Evolutionary conservation across 768 basidiomycete species (phyloP).

Genomic region (Strobilomyces confusus): DNA sequence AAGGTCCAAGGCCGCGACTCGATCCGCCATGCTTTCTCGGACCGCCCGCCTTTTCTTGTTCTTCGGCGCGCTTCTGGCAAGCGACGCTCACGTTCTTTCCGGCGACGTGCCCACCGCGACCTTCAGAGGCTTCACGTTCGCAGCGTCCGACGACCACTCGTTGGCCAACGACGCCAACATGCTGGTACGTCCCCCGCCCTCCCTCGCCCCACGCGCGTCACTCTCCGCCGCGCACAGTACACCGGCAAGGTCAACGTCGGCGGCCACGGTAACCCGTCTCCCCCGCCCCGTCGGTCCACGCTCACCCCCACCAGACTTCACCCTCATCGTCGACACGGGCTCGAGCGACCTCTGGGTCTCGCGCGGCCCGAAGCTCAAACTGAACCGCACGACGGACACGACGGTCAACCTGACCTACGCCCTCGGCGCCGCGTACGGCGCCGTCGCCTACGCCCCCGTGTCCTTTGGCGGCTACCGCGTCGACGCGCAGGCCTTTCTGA

Average conservation of each 20-base stretch:
- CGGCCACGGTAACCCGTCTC: slow-evolving; percentile 21
- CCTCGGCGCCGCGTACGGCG: slow-evolving; percentile 36
- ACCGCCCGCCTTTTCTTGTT: slow-evolving; percentile 4
- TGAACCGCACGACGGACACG: slow-evolving; percentile 30
- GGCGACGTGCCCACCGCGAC: background rate
- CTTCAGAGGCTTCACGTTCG: slow-evolving; percentile 21
- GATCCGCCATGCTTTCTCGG: slow-evolving; percentile 12
- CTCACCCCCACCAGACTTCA: slow-evolving; percentile 22
- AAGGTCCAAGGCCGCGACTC: background rate
- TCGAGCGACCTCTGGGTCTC: slow-evolving; percentile 31
- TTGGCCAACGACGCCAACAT: slow-evolving; percentile 24
- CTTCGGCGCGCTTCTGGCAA: slow-evolving; percentile 31
- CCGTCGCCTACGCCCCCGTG: slow-evolving; percentile 34
- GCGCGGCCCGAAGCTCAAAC: slow-evolving; percentile 18
- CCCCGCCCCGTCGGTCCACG: no score
- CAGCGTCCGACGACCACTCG: slow-evolving; percentile 21
- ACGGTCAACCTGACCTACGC: slow-evolving; percentile 35
- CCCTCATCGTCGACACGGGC: slow-evolving; percentile 26
- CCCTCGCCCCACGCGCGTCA: background rate
- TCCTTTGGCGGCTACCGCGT: slow-evolving; percentile 33
- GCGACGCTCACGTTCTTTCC: slow-evolving; percentile 22
- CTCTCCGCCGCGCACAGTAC: slow-evolving; percentile 16
- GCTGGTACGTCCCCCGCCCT: slow-evolving; percentile 20
- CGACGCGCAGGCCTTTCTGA: slow-evolving; percentile 27
- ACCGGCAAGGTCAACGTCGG: slow-evolving; percentile 29